Conservation (phyloP, 225 moss, liverwort and hornwort species). For the Polytrichum formosum region DNA sequence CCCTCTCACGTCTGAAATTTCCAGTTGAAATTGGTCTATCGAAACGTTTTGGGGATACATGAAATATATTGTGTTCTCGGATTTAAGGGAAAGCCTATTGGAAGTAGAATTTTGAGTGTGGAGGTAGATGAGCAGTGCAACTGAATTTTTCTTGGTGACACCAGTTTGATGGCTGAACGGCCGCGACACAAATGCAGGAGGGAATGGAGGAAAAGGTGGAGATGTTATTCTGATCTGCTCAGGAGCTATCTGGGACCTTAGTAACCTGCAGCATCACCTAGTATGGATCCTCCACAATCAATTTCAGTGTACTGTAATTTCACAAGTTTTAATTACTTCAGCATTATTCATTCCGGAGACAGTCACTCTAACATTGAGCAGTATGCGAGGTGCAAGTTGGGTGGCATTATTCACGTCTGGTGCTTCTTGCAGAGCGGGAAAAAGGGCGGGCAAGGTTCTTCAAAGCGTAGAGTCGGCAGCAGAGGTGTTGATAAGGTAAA, state of each 20-base stretch:
- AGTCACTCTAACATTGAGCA: too few relatives aligned
- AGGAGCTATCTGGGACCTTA: constrained; percentile 84
- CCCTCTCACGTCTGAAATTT: background rate
- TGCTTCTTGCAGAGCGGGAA: constrained; percentile 61
- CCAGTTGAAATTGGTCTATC: background rate
- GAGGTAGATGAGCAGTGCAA: background rate
- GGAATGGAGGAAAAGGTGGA: constrained; percentile 90
- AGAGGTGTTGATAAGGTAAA: constrained; percentile 88
- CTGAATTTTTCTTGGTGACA: constrained; percentile 6
- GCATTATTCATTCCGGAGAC: background rate
- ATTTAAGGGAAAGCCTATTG: too few relatives aligned
- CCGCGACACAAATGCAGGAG: constrained; percentile 49
- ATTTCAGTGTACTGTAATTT: too few relatives aligned
- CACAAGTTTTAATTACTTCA: too few relatives aligned
- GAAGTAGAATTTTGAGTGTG: too few relatives aligned
- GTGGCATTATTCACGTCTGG: constrained; percentile 5
- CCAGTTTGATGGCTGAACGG: constrained; percentile 10
- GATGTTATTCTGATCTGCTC: constrained; percentile 89
- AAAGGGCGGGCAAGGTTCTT: constrained; percentile 79
- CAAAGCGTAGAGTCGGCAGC: constrained; percentile 88
- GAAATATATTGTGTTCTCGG: background rate
- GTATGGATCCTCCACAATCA: constrained; percentile 25
- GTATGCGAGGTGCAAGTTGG: background rate
- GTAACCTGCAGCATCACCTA: constrained; percentile 95
- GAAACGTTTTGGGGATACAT: background rate